Percentiles rank a stretch among this genome's conserved stretches.
Evolutionary conservation across 164 flowering plant species (phyloP).

Genomic region (Piper longum): DNA sequence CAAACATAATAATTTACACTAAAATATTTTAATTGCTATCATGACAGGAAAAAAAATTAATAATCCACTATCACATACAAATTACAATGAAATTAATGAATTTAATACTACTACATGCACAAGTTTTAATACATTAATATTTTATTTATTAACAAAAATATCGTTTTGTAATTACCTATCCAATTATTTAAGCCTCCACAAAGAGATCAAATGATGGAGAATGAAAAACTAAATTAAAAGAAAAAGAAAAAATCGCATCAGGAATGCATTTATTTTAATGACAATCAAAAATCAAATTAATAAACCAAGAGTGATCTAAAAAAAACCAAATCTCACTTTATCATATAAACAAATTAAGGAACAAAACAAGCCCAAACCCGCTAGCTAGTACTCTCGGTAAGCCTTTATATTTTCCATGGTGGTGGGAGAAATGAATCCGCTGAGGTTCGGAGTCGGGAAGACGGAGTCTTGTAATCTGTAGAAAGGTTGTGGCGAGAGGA

Average conservation of each 20-base stretch:
- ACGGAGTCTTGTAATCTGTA: constrained; percentile 18
- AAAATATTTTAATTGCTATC: background rate
- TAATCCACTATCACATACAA: background rate
- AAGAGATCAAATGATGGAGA: background rate
- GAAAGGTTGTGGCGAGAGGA: constrained; percentile 18
- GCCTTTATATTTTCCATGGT: constrained; percentile 17
- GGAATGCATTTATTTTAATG: background rate
- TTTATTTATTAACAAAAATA: background rate
- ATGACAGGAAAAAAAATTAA: too few relatives aligned
- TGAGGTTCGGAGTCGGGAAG: constrained; percentile 11
- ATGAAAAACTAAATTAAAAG: background rate
- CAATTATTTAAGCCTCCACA: background rate
- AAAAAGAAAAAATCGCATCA: background rate
- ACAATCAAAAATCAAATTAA: background rate
- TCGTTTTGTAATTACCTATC: too few relatives aligned
- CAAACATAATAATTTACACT: too few relatives aligned
- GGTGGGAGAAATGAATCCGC: constrained; percentile 16
- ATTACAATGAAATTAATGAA: background rate
- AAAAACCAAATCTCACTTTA: background rate
- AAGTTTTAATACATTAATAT: background rate
- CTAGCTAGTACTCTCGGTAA: constrained; percentile 11
- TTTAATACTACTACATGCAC: background rate
- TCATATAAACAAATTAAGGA: background rate
- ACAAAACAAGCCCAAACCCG: background rate
- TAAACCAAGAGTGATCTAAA: background rate